Base-by-base conservation (phyloP, 163 green algal genomes). In the Scenedesmus sp. region DNA sequence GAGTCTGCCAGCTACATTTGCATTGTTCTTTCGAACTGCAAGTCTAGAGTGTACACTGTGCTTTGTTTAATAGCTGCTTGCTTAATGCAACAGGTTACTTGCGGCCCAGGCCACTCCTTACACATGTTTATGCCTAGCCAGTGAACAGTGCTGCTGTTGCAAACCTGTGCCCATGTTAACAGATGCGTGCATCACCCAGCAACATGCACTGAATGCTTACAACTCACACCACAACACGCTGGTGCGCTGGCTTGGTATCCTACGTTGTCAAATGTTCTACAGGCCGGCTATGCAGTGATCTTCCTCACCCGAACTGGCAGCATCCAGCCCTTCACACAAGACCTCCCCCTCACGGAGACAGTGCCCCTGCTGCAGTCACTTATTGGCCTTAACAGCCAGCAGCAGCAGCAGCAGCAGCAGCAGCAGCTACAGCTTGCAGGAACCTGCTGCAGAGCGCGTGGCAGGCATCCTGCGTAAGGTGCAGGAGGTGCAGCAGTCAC, bases 211-310 rank as follows among this genome's bases (percentile, higher is more conserved):
- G 46, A 65, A 30, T 65, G 15, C 13, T 30, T 22, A 7, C 53
- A 65, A 30, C 53, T 65, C 26, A 3, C 53, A 30, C 53, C 15
- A 3, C 53, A 13, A 65, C 53, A 65, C 13, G 53, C 53, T 65
- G 13, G 2, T 72, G 22, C 24, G 6, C 9, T n/a, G 22, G 61
- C 61, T 37, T 43, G n/a, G 9, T 0, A 33, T 81, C n/a, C n/a
- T 46, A 59, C 61, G 40, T 40, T 30, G 37, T 84, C 37, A 44
- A 24, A 46, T 24, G 65, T 53, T 73, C 3, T 81, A 86, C 94
- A 98, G 95, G 94, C 93, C 0, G 98, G 97, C 35, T 99, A 99
- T 88, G 95, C 95, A 0, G 98, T 99, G 13, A 96, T 99, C 26
- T 99, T 99, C 89, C 92, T 99, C 3, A 96, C 96, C 10, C 93